Evolutionary conservation across 805 yeast species (phyloP).

Genomic region (Candida incommunis): DNA sequence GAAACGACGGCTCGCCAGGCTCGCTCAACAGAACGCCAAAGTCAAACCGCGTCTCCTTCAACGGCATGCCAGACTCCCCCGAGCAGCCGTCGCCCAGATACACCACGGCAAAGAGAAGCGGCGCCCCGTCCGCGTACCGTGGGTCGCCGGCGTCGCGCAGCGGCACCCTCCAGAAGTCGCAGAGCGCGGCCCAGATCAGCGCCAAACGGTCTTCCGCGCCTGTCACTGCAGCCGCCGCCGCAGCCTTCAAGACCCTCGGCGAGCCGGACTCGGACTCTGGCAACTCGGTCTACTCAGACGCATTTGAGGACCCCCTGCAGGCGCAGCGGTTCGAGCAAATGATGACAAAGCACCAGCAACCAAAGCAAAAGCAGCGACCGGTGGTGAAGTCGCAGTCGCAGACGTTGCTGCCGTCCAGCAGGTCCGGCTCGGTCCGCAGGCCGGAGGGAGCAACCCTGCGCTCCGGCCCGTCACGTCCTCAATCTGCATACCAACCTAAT

Average conservation of each 20-base stretch:
- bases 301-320: slow-evolving; percentile 8
- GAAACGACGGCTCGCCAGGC: slow-evolving; percentile 3
- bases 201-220: slow-evolving; percentile 1
- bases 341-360: slow-evolving; percentile 1
- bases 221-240: slow-evolving; percentile 1
- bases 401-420: not conserved
- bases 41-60: slow-evolving; percentile 3
- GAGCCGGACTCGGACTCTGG: slow-evolving; percentile 9
- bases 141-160: not conserved
- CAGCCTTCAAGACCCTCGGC: not conserved
- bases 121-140: not conserved
- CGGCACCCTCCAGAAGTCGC: too few species aligned
- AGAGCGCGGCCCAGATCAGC: too few species aligned
- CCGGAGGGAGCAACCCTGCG: not conserved
- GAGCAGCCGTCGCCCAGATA: not conserved
- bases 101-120: not conserved
- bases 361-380: slow-evolving; percentile 2
- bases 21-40: not conserved
- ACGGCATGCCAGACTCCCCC: not conserved
- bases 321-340: not conserved
- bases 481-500: not conserved
- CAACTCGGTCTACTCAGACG: slow-evolving; percentile 13
- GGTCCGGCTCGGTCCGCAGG: not conserved
- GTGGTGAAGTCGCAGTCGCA: not conserved
- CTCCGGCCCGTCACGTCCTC: not conserved